phyloP scores from a whole-genome alignment of 352 stramenopile species.

The Globisporangium recalcitrans region DNA sequence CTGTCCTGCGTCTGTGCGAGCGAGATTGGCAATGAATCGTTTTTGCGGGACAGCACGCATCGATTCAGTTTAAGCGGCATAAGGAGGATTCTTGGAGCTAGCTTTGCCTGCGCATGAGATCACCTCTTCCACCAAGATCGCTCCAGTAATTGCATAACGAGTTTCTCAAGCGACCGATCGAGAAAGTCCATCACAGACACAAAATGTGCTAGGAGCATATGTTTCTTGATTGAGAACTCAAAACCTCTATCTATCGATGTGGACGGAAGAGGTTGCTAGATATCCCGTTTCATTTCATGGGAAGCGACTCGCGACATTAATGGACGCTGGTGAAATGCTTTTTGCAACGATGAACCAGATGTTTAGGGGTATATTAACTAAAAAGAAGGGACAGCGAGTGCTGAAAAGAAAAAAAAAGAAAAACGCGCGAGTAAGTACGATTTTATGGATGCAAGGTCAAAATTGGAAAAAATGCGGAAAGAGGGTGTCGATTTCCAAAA shows the following conservation, averaged over 20 bases:
- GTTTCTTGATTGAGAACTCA: too few species aligned
- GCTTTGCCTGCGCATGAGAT: background rate
- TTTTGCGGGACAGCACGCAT: background rate
- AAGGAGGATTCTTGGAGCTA: background rate
- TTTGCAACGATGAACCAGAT: background rate
- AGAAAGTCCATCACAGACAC: background rate
- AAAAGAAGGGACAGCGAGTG: background rate
- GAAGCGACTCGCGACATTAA: background rate
- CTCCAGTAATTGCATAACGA: background rate
- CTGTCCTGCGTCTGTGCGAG: background rate
- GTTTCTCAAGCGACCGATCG: background rate
- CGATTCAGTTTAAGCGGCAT: background rate
- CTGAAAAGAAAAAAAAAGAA: background rate
- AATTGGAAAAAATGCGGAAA: too few species aligned
- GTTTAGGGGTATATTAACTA: background rate
- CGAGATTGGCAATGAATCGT: background rate
- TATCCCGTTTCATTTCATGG: background rate
- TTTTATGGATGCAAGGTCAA: too few species aligned
- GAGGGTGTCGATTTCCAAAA: too few species aligned
- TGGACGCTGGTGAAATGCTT: background rate
- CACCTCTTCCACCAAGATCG: background rate
- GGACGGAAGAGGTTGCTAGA: background rate
- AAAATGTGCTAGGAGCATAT: background rate
- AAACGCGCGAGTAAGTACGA: too few species aligned
- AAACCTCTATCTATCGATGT: background rate